A percentile compares a stretch with the other conserved stretches of the same genome.
Conservation (phyloP, 164 flowering plant species). For the Dillenia suffruticosa region DNA sequence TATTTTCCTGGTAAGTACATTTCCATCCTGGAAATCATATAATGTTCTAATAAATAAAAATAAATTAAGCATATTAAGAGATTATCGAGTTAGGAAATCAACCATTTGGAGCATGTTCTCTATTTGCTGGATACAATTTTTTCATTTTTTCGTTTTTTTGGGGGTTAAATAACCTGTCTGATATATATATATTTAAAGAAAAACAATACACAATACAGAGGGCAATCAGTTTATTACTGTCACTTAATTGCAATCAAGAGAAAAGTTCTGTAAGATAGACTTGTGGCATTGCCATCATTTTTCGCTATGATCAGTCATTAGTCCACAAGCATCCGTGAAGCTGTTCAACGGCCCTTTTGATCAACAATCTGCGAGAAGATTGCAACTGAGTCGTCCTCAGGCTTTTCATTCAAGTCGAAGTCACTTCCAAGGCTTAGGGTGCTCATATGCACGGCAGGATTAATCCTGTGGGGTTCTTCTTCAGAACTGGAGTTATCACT, state of each 20-base stretch:
- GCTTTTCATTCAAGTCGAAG: slow-evolving; percentile 14
- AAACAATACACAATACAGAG: background rate
- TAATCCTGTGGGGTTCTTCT: slow-evolving; percentile 6
- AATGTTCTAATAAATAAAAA: background rate
- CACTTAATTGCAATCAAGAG: background rate
- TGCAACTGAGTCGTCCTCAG: slow-evolving; percentile 14
- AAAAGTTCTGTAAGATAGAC: slow-evolving; percentile 1
- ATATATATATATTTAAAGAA: background rate
- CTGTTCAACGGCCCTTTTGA: slow-evolving; percentile 41
- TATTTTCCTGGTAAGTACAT: too few relatives aligned
- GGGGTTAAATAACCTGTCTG: slow-evolving; percentile 8
- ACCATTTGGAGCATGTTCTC: background rate
- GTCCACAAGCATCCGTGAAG: background rate
- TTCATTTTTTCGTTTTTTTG: slow-evolving; percentile 3
- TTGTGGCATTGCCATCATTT: slow-evolving; percentile 3
- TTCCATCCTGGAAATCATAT: background rate
- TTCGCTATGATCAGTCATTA: background rate
- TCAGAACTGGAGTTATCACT: background rate
- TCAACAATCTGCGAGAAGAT: slow-evolving; percentile 45
- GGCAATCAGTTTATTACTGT: background rate
- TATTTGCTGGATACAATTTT: background rate
- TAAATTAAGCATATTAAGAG: background rate
- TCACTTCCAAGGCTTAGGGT: slow-evolving; percentile 11
- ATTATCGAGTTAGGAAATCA: too few relatives aligned
- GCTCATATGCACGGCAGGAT: background rate